phyloP scores from a whole-genome alignment of 129 eudicot genomes.

The Escallonia herrerae region DNA sequence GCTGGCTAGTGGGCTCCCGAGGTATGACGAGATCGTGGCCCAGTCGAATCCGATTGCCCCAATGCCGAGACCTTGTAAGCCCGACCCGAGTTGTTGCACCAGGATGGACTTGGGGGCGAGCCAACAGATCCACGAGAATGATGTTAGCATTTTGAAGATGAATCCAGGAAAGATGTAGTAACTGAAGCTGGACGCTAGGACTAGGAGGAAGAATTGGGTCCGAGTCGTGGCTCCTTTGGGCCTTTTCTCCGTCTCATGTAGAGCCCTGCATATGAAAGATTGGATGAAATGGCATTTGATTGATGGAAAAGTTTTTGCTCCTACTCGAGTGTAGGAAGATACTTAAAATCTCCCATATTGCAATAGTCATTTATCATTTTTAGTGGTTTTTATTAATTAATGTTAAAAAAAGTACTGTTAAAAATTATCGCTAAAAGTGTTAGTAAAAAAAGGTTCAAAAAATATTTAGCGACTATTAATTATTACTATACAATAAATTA shows the following conservation, averaged over 20 bases:
- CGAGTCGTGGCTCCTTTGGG: slow-evolving; percentile 38
- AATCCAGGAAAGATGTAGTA: slow-evolving; percentile 53
- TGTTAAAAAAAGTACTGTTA: no score
- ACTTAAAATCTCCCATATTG: no score
- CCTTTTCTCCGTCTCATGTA: slow-evolving; percentile 54
- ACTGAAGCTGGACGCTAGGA: slow-evolving; percentile 34
- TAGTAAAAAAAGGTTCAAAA: no score
- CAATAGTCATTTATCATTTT: no score
- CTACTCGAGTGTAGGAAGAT: no score
- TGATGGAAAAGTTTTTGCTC: no score
- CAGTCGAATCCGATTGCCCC: slow-evolving; percentile 65
- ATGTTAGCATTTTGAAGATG: slow-evolving; percentile 34
- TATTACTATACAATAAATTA: no score
- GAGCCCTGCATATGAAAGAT: slow-evolving; percentile 30
- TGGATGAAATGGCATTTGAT: background rate
- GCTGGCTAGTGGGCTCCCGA: slow-evolving; percentile 66
- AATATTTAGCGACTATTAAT: no score
- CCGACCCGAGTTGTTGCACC: slow-evolving; percentile 63
- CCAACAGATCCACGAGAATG: slow-evolving; percentile 71
- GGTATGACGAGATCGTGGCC: slow-evolving; percentile 55
- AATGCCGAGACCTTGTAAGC: slow-evolving; percentile 49
- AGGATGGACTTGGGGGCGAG: slow-evolving; percentile 32
- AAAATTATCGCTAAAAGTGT: no score
- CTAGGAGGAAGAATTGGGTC: slow-evolving; percentile 46
- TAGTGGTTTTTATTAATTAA: no score